Conservation (phyloP, 257 asterid species). For the Thymus mandschuricus region DNA sequence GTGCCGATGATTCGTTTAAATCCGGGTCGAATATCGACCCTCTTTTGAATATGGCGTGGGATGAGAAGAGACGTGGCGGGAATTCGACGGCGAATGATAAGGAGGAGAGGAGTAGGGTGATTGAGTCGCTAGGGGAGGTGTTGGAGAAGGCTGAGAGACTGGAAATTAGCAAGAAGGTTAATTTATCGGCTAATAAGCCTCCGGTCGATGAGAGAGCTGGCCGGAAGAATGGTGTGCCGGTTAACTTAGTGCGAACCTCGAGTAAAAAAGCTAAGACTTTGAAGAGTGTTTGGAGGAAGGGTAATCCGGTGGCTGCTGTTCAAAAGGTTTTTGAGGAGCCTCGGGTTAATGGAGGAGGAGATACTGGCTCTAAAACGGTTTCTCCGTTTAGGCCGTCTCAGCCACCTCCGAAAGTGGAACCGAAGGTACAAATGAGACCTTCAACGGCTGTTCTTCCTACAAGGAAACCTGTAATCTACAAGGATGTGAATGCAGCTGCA, state of each 20-base stretch:
- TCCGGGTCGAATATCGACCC: conserved; percentile 52
- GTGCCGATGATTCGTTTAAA: conserved; percentile 56
- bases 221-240: conserved; percentile 44
- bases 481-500: conserved; percentile 62
- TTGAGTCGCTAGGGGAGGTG: conserved; percentile 80
- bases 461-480: conserved; percentile 69
- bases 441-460: conserved; percentile 62
- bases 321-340: conserved; percentile 60
- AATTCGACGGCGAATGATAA: conserved; percentile 38
- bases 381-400: conserved; percentile 48
- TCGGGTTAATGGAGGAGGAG: conserved; percentile 40
- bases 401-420: conserved; percentile 62
- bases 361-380: conserved; percentile 41
- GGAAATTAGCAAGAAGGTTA: conserved; percentile 52
- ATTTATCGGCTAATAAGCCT: conserved; percentile 45
- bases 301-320: conserved; percentile 69
- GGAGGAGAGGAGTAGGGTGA: conserved; percentile 58
- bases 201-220: conserved; percentile 36
- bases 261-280: conserved; percentile 56
- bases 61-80: conserved; percentile 40
- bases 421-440: conserved; percentile 63
- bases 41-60: conserved; percentile 44
- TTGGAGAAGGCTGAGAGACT: conserved; percentile 85
- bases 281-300: conserved; percentile 96
- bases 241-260: conserved; percentile 39